Evolutionary conservation across 805 yeast genomes (phyloP).

Genomic region (Saccharomycopsis capsularis): DNA sequence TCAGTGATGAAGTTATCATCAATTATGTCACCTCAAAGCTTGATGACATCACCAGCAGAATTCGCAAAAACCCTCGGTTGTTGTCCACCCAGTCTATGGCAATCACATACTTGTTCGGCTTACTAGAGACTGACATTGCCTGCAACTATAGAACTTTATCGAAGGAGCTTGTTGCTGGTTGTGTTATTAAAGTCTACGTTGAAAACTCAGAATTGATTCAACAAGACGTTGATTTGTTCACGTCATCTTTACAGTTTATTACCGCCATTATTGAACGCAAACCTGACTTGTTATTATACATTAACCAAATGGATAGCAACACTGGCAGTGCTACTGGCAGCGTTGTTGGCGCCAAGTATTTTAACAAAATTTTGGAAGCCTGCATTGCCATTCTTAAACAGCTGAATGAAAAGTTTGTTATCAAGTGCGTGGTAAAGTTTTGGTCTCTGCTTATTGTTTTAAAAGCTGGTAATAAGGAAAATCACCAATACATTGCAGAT

Average conservation of each 20-base stretch:
- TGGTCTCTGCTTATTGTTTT: conserved; percentile 44
- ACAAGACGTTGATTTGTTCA: conserved; percentile 14
- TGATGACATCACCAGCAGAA: not conserved
- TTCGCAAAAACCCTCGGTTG: not conserved
- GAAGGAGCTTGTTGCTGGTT: not conserved
- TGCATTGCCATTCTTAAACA: conserved; percentile 22
- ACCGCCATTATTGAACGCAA: conserved; percentile 11
- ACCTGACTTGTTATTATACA: conserved; percentile 15
- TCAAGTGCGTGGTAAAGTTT: conserved; percentile 44
- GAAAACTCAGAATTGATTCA: conserved; percentile 2
- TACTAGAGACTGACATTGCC: conserved; percentile 29
- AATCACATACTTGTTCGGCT: conserved; percentile 26
- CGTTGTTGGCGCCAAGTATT: not conserved
- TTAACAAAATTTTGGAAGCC: conserved; percentile 4
- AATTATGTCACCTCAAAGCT: conserved; percentile 34
- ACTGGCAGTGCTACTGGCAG: not conserved
- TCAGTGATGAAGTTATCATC: conserved; percentile 36
- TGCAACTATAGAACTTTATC: conserved; percentile 29
- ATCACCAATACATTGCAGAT: conserved; percentile 31
- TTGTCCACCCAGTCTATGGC: conserved; percentile 22
- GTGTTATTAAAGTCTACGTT: conserved; percentile 5
- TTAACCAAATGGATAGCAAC: not conserved
- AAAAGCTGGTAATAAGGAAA: conserved; percentile 39
- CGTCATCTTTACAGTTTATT: conserved; percentile 3
- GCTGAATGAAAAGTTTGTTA: conserved; percentile 44